Percentiles rank a stretch among this genome's conserved stretches.
Evolutionary conservation across 345 rosid genomes (phyloP).

Genomic region (Lepidium sativum): DNA sequence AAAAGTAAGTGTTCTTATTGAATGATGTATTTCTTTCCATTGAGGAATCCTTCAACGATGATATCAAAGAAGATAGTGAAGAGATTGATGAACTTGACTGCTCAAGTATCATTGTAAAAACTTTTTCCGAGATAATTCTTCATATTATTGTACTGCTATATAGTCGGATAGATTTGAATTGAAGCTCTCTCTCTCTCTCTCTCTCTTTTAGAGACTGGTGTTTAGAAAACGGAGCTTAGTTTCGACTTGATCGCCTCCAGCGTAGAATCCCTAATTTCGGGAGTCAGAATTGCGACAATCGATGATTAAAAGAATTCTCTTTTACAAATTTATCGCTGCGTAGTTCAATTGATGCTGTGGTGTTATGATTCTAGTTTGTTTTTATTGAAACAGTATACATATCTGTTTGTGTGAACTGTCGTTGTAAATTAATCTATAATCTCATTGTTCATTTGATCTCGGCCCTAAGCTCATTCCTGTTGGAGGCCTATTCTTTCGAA

Average conservation of each 20-base stretch:
- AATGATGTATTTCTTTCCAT: not conserved
- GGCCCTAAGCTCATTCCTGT: not conserved
- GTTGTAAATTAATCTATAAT: no score
- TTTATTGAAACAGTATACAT: not conserved
- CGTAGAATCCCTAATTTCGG: not conserved
- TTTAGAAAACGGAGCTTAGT: not conserved
- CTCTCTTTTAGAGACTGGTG: not conserved
- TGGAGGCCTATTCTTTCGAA: not conserved
- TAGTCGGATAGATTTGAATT: not conserved
- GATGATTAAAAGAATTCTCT: not conserved
- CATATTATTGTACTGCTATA: not conserved
- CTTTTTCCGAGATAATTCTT: not conserved
- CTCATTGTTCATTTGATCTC: no score
- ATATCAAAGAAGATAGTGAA: not conserved
- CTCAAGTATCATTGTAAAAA: not conserved
- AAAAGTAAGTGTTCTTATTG: slow-evolving; percentile 9
- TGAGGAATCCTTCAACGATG: not conserved
- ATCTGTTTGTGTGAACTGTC: no score
- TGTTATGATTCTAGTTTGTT: not conserved
- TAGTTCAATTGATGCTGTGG: not conserved
- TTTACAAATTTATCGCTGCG: not conserved
- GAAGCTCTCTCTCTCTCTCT: not conserved
- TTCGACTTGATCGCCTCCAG: not conserved
- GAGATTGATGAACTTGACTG: not conserved
- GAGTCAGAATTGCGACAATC: not conserved